Evolutionary conservation across 805 yeast genomes (phyloP), one percentile per base, ranked within the genome.

Genomic region (Candida krabiensis): DNA sequence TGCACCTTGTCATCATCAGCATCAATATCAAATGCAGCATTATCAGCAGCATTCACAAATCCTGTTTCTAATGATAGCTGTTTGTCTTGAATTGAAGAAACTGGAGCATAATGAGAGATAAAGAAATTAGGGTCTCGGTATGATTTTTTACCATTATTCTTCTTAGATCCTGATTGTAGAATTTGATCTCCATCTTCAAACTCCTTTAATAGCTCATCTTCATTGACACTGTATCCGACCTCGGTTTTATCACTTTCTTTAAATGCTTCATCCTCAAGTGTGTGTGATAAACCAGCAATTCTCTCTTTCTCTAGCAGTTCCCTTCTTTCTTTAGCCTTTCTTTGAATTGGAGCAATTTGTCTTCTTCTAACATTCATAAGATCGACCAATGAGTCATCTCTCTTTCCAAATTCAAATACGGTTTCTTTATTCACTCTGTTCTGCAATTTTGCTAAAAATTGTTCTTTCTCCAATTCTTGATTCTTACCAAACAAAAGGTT

Each of bases 51-150:
- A 42, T 80, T 84, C 15, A 84, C 83, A 64, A 91, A 91, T 5
- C 90, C 86, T 22, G 64, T 61, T 57, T 67, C 52, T 52, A 77
- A 44, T 38, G 77, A 50, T 60, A 79, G 67, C 64, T 95, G 86
- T 64, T 86, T 71, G 50, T 93, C 98, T 60, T 88, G 95, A 40
- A 87, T 74, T 13, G 77, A 79, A 12, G 80, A 73, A 0, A 80
- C 75, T 14, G 96, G 89, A 0, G 96, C 97, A 68, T 81, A 89
- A 60, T 93, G 96, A 39, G 95, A 80, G 58, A 93, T 70, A 67
- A 81, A 93, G 60, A 77, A 85, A 41, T 79, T 73, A 11, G 87
- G 84, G 64, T 93, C 98, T 55, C 80, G 76, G 67, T 60, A 90
- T 0, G 80, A 62, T 48, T 78, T 80, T 65, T 66, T 39, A 21